Evolutionary conservation across 1,139 yeast genomes (phyloP).

Genomic region (Lodderomyces oxycetoniae): DNA sequence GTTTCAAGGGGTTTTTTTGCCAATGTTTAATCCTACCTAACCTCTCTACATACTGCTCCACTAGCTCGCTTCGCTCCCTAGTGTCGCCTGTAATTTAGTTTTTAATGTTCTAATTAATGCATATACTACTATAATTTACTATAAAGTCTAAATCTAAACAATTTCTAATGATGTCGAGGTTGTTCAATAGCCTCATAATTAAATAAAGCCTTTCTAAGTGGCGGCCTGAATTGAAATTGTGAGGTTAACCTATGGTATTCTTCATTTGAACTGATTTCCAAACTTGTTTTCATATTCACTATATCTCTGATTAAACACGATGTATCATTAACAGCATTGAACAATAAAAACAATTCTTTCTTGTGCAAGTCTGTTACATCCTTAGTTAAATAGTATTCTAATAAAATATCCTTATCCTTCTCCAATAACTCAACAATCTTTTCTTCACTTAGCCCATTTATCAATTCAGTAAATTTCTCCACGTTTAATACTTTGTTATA

Average conservation of each 20-base stretch:
- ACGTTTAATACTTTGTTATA: slow-evolving; percentile 9
- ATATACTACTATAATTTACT: too few relatives aligned
- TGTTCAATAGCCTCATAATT: slow-evolving; percentile 23
- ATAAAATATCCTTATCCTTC: slow-evolving; percentile 23
- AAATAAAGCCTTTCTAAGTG: slow-evolving; percentile 22
- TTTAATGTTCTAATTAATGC: too few relatives aligned
- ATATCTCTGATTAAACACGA: slow-evolving; percentile 18
- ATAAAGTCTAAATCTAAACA: too few relatives aligned
- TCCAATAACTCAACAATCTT: slow-evolving; percentile 17
- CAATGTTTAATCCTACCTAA: too few relatives aligned
- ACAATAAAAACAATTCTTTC: slow-evolving; percentile 22
- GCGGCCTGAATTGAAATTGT: slow-evolving; percentile 18
- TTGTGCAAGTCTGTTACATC: slow-evolving; percentile 27
- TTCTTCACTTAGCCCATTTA: slow-evolving; percentile 18
- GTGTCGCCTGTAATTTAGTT: too few relatives aligned
- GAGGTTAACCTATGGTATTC: slow-evolving; percentile 19
- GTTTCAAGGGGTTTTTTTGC: too few relatives aligned
- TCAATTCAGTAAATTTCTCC: slow-evolving; percentile 19
- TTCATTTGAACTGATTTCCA: slow-evolving; percentile 13
- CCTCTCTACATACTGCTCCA: too few relatives aligned
- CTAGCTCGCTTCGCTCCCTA: too few relatives aligned
- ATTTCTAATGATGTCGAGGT: slow-evolving; percentile 18
- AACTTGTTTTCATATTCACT: slow-evolving; percentile 13
- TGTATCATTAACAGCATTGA: slow-evolving; percentile 20
- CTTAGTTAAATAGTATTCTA: slow-evolving; percentile 29